Evolutionary conservation across 108 stramenopile genomes (phyloP).

Genomic region (Aurantiochytrium sp.): DNA sequence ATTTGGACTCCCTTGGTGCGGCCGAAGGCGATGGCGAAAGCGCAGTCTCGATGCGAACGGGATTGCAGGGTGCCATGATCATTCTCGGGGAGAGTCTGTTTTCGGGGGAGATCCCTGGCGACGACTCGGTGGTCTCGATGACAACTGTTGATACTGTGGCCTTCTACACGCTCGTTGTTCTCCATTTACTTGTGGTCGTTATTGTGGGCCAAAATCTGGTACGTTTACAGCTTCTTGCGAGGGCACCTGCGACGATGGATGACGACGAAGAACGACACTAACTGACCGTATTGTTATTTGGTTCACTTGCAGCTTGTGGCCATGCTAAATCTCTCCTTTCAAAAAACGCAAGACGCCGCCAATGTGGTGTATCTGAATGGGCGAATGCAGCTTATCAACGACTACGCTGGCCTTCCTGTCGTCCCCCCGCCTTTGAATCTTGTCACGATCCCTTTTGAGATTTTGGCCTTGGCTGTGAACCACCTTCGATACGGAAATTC

Average conservation of each 20-base stretch:
- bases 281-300: too few relatives aligned
- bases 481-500: not conserved
- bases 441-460: not conserved
- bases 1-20: too few relatives aligned
- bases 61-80: not conserved
- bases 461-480: not conserved
- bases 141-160: not conserved
- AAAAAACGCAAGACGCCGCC: not conserved
- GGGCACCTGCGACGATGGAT: too few relatives aligned
- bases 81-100: not conserved
- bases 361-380: not conserved
- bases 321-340: not conserved
- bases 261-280: too few relatives aligned
- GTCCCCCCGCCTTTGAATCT: not conserved
- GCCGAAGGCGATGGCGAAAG: not conserved
- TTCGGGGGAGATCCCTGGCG: not conserved
- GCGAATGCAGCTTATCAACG: not conserved
- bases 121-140: not conserved
- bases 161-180: not conserved
- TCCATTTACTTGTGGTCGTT: not conserved
- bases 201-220: not conserved
- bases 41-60: not conserved
- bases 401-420: not conserved
- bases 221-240: too few relatives aligned
- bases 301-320: not conserved